phyloP scores from a whole-genome alignment of 2,329 filamentous ascomycete genomes.

The Fusarium xylarioides region DNA sequence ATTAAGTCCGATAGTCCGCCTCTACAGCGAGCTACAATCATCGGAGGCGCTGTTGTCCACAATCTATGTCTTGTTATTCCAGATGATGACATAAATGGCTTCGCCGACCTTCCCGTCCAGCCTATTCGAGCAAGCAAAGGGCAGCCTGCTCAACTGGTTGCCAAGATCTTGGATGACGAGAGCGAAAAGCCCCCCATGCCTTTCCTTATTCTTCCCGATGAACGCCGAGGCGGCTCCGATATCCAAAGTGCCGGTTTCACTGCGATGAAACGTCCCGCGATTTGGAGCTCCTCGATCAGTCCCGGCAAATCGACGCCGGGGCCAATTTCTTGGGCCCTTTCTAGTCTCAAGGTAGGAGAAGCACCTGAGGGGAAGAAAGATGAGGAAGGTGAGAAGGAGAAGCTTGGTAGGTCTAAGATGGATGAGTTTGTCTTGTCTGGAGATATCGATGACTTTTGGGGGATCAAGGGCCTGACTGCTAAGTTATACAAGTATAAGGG shows the following conservation, averaged over 20 bases:
- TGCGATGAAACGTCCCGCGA: accelerated
- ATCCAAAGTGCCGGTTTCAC: neutral
- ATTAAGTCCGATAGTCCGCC: neutral
- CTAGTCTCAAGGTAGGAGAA: neutral
- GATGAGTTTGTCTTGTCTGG: neutral
- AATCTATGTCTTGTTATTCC: neutral
- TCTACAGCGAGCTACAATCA: neutral
- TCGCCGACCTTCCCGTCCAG: neutral
- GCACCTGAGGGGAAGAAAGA: accelerated
- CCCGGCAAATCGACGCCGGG: accelerated
- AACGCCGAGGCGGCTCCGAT: neutral
- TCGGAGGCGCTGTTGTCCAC: neutral
- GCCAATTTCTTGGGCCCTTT: neutral
- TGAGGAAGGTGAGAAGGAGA: accelerated
- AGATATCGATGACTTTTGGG: neutral
- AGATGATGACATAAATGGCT: neutral
- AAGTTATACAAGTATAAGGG: neutral
- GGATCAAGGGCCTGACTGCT: neutral
- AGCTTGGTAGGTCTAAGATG: neutral
- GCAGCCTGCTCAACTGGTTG: neutral
- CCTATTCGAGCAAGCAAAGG: neutral
- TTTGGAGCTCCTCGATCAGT: neutral
- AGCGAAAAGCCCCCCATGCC: neutral
- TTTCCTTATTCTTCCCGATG: neutral
- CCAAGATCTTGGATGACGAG: neutral